Base-by-base conservation (phyloP, 306 rosid genomes). In the Mucuna pruriens region DNA sequence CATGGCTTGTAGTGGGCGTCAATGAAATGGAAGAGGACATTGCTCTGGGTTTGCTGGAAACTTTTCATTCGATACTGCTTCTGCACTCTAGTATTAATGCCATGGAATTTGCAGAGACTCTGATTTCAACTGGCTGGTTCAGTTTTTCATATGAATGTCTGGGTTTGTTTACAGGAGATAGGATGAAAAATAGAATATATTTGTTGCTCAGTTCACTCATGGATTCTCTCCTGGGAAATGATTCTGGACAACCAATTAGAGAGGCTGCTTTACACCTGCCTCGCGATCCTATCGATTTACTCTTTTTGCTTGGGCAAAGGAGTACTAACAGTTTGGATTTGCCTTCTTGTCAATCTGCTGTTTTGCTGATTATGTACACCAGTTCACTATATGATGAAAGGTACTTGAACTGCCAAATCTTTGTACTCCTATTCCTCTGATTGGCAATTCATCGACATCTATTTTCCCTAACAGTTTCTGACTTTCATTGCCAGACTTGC, bases 331-430 rank as follows among this genome's bases (percentile, higher is more conserved):
- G 85, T 80, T 70, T 63, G 85, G 90, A 85, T 69, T 85, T 93
- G 78, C 86, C 88, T 71, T 86, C 88, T 86, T 91, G 92, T 84
- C 99, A 95, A 38, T 91, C 93, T 51, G 90, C 98, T 75, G 82
- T 89, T 83, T 82, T 95, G 88, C 82, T 91, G 81, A 87, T 93
- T 64, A 73, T 95, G 57, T 89, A 89, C 76, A 69, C 87, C 77
- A 88, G 96, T 85, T 91, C 96, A 71, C 87, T 95, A 67, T 90
- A 91, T 64, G 92, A 89, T 81, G 99, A 95, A 80, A 91, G 97
- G 98, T 95, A 85, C 83, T 73, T 66, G 67, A 54, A 31, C 46
- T 85, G 31, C 25, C 72, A 39, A 49, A 64, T 71, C 40, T 79
- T 78, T 34, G 60, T 46, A 12, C 39, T 48, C 82, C 4, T 39